phyloP scores from a whole-genome alignment of 768 basidiomycete species.

The Dacryopinax spathularia region DNA sequence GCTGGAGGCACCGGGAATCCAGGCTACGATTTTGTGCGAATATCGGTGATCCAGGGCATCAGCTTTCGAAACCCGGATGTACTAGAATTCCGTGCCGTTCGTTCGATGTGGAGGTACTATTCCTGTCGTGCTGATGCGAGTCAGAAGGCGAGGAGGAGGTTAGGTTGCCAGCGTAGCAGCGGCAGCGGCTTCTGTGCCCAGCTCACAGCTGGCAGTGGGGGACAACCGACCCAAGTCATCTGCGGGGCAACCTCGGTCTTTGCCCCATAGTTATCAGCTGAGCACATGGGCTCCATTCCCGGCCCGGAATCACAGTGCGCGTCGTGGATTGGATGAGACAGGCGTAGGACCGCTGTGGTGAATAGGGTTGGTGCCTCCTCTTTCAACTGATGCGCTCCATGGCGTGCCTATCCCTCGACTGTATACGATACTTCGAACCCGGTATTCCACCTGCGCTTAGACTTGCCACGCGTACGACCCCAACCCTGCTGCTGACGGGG shows the following conservation, averaged over 20 bases:
- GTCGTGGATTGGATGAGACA: not conserved
- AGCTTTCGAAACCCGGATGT: not conserved
- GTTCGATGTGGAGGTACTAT: not conserved
- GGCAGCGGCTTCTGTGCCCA: too few relatives aligned
- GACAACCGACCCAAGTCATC: not conserved
- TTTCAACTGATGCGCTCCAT: too few relatives aligned
- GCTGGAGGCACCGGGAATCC: not conserved
- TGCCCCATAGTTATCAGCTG: not conserved
- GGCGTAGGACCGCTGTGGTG: not conserved
- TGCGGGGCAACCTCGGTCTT: slow-evolving; percentile 1
- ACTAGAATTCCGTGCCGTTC: not conserved
- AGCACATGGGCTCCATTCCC: not conserved
- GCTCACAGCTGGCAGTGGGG: too few relatives aligned
- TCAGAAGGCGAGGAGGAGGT: not conserved
- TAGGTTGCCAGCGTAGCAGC: not conserved
- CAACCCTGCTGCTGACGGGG: not conserved
- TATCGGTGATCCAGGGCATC: not conserved
- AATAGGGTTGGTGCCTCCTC: not conserved
- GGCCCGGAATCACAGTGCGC: not conserved
- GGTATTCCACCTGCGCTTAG: not conserved
- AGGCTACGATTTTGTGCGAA: not conserved
- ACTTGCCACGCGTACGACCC: not conserved
- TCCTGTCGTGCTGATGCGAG: not conserved
- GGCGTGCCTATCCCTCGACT: too few relatives aligned
- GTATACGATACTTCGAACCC: too few relatives aligned